Percentiles rank a stretch among this genome's conserved stretches.
phyloP scores from a whole-genome alignment of 805 yeast genomes.

The Saccharomycodes ludwigii region DNA sequence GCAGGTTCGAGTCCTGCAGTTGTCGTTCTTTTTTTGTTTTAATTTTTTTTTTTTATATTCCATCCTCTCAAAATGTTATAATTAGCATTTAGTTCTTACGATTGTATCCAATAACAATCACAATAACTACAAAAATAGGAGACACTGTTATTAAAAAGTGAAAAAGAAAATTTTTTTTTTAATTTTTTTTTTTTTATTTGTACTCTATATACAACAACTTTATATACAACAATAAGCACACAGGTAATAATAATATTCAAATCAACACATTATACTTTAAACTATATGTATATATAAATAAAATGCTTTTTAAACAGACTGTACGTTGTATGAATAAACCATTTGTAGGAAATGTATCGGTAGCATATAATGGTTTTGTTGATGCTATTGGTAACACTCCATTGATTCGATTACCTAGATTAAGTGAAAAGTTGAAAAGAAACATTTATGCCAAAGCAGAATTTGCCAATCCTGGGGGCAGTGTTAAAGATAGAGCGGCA shows the following conservation, averaged over 20 bases:
- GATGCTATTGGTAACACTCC: constrained; percentile 95
- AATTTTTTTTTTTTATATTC: neutral
- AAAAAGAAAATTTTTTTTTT: neutral
- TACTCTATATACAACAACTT: neutral
- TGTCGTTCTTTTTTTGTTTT: constrained; percentile 35
- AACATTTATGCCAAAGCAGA: constrained; percentile 85
- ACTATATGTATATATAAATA: neutral
- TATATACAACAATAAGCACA: too few relatives aligned
- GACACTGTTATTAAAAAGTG: too few relatives aligned
- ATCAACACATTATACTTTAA: too few relatives aligned
- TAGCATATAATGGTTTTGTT: constrained; percentile 54
- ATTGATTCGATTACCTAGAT: constrained; percentile 43
- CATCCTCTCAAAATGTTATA: too few relatives aligned
- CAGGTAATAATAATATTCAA: too few relatives aligned
- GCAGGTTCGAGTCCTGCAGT: constrained; percentile 65
- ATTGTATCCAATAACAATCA: too few relatives aligned
- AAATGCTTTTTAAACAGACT: neutral
- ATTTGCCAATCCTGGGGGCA: constrained; percentile 88
- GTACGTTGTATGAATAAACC: neutral
- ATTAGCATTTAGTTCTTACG: too few relatives aligned
- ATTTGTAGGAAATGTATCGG: too few relatives aligned
- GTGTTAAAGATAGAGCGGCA: constrained; percentile 87
- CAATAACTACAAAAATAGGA: too few relatives aligned
- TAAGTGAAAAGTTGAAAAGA: constrained; percentile 50
- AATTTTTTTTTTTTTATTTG: neutral